phyloP scores from a whole-genome alignment of 2,329 filamentous ascomycete species.

The Fusarium torreyae region DNA sequence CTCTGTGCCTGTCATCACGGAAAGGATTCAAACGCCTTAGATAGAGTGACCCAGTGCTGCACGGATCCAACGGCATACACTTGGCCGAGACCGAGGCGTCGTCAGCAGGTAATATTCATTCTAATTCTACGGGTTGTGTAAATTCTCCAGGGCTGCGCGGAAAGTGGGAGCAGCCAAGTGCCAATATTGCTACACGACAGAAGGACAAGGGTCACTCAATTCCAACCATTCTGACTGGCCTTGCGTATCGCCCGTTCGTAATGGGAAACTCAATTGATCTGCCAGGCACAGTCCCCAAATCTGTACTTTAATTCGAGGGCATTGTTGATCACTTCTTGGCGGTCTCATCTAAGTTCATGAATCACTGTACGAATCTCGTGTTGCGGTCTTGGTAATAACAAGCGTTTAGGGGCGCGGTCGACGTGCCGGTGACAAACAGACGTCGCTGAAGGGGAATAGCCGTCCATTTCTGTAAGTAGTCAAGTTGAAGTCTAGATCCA shows the following conservation, averaged over 20 bases:
- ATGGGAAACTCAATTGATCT: constrained; percentile 34
- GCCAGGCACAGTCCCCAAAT: constrained; percentile 21
- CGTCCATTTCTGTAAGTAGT: not conserved
- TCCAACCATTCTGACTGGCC: constrained; percentile 15
- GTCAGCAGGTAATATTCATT: constrained; percentile 41
- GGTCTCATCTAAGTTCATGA: constrained; percentile 22
- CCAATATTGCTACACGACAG: constrained; percentile 37
- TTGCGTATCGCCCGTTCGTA: constrained; percentile 11
- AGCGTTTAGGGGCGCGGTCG: not conserved
- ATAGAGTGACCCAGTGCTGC: constrained; percentile 1
- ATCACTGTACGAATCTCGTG: constrained; percentile 25
- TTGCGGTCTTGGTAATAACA: not conserved
- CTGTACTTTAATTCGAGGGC: constrained; percentile 31
- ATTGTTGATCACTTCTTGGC: constrained; percentile 41
- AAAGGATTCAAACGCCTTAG: constrained; percentile 13
- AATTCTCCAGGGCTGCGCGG: constrained; percentile 24
- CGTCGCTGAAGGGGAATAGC: not conserved
- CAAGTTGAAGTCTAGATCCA: not conserved
- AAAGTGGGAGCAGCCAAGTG: constrained; percentile 39
- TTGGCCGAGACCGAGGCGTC: constrained; percentile 47
- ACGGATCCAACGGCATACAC: constrained; percentile 42
- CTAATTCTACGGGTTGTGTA: constrained; percentile 11
- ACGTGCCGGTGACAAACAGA: too few relatives aligned
- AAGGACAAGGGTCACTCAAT: constrained; percentile 21
- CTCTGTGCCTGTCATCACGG: constrained; percentile 14